Evolutionary conservation across 164 flowering plant species (phyloP).

Genomic region (Macadamia integrifolia): DNA sequence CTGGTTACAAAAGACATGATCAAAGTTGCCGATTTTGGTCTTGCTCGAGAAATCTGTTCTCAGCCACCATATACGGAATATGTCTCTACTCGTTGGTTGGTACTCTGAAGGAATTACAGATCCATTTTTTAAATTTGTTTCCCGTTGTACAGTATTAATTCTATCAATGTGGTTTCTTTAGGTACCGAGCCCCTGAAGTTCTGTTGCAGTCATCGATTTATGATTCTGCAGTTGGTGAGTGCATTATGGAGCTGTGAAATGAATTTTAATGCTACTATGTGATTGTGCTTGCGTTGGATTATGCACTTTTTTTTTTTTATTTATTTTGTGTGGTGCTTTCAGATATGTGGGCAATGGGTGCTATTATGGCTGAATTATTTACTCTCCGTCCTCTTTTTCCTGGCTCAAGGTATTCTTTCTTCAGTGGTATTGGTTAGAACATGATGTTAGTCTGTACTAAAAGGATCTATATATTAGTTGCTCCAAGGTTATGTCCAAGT

Average conservation of each 20-base stretch:
- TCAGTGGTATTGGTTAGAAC: too few species aligned
- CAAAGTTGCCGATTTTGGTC: conserved; percentile 96
- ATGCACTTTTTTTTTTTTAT: background rate
- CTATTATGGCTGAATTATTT: conserved; percentile 91
- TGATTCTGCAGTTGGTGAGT: conserved; percentile 86
- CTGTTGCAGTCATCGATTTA: conserved; percentile 76
- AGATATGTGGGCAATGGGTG: conserved; percentile 99
- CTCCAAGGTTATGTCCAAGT: too few species aligned
- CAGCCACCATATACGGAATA: conserved; percentile 61
- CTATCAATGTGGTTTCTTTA: conserved; percentile 16
- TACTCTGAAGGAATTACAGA: background rate
- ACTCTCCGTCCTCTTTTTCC: conserved; percentile 90
- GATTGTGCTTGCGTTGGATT: background rate
- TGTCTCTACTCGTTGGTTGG: conserved; percentile 62
- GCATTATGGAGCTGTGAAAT: background rate
- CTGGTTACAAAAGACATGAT: conserved; percentile 66
- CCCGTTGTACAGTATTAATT: background rate
- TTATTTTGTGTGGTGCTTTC: background rate
- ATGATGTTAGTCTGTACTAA: too few species aligned
- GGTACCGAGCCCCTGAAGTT: conserved; percentile 99
- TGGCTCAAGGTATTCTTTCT: conserved; percentile 56
- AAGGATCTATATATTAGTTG: too few species aligned
- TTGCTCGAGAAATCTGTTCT: conserved; percentile 84
- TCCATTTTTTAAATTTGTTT: background rate
- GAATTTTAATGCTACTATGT: background rate